These are phyloP conservation scores for Mortierella hygrophila DNA, from an alignment of 192 early-diverging fungal genomes.

Conservation along the genomic window DNA sequence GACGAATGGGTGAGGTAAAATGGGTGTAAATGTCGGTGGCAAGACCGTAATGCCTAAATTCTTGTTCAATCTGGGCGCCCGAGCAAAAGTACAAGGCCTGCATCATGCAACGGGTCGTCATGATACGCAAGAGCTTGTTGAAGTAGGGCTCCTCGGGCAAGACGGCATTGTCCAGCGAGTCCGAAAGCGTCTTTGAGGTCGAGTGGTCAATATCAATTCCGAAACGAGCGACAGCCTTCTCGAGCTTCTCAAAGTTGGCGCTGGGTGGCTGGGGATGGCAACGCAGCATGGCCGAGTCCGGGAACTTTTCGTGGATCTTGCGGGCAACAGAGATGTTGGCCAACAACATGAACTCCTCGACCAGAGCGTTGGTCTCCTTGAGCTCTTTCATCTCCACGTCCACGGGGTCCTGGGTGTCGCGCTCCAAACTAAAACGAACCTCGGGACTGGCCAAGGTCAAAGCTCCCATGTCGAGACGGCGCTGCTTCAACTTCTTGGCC, in stretches of 20 bases:
- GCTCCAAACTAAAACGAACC: constrained; percentile 94
- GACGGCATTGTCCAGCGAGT: constrained; percentile 90
- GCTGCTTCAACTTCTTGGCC: constrained; percentile 85
- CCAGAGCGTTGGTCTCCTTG: constrained; percentile 92
- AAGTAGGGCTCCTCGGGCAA: constrained; percentile 91
- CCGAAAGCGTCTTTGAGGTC: constrained; percentile 85
- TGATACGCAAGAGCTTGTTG: constrained; percentile 96
- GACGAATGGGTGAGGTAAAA: constrained; percentile 99
- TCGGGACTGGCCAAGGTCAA: constrained; percentile 92
- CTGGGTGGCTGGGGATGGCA: constrained; percentile 71
- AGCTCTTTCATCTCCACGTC: constrained; percentile 91
- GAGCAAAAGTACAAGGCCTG: constrained; percentile 98
- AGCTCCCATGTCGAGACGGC: constrained; percentile 87
- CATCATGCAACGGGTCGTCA: constrained; percentile 96
- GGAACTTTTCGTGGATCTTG: constrained; percentile 84
- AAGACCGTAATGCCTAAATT: constrained; percentile 93
- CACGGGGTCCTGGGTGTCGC: constrained; percentile 89
- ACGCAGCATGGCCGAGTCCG: constrained; percentile 84
- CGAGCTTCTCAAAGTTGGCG: constrained; percentile 65
- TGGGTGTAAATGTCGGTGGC: constrained; percentile 96
- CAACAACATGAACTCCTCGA: constrained; percentile 98
- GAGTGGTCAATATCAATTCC: constrained; percentile 75
- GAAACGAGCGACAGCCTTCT: constrained; percentile 69
- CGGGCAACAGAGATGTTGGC: constrained; percentile 97
- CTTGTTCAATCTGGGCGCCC: constrained; percentile 71